Conservation (phyloP, 2,329 filamentous ascomycete species). For the Calonectria naviculata region DNA sequence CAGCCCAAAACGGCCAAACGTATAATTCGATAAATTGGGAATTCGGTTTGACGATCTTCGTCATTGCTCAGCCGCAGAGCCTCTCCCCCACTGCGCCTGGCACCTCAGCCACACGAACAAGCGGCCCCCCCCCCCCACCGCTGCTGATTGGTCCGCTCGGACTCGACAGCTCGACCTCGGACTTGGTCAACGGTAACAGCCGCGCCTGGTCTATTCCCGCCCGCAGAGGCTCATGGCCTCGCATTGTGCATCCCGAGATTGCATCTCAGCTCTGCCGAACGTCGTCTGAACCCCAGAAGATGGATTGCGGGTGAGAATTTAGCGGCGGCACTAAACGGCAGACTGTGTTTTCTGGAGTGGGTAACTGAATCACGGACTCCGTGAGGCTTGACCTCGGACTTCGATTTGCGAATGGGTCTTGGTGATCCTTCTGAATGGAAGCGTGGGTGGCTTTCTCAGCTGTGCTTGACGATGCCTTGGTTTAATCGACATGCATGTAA, state of each 20-base stretch:
- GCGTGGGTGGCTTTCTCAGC: not conserved
- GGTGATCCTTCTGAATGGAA: not conserved
- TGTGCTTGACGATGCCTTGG: not conserved
- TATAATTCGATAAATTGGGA: not conserved
- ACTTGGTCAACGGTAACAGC: slow-evolving; percentile 8
- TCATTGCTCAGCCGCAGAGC: not conserved
- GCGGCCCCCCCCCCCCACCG: too few species aligned
- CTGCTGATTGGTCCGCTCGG: slow-evolving; percentile 34
- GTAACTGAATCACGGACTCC: not conserved
- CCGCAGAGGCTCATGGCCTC: not conserved
- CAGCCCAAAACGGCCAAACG: too few species aligned
- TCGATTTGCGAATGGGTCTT: not conserved
- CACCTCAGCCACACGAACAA: not conserved
- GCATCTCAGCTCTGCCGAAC: not conserved
- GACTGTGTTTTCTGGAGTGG: too few species aligned
- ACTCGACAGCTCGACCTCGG: slow-evolving; percentile 29
- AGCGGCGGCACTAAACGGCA: not conserved
- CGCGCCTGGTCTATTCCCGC: not conserved
- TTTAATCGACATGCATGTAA: not conserved
- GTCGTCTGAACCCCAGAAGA: not conserved
- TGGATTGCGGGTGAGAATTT: not conserved
- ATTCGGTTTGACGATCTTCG: not conserved
- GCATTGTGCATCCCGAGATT: not conserved
- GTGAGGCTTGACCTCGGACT: slow-evolving; percentile 10
- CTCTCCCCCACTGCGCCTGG: not conserved